Conservation (phyloP, 306 rosid genomes). For the Argentina anserina region DNA sequence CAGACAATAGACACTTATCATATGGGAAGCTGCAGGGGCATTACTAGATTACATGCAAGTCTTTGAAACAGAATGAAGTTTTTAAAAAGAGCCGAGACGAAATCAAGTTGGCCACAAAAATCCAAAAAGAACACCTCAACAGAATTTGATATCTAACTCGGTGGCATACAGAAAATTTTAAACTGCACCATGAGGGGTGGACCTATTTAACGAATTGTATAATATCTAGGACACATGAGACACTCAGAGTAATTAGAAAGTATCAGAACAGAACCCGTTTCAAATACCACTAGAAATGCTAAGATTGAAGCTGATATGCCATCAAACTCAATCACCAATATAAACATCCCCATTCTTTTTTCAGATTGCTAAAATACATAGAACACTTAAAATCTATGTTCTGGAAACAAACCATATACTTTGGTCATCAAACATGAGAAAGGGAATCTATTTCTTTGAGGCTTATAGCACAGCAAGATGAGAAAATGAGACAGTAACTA, state of each 20-base stretch:
- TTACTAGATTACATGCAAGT: slow-evolving; percentile 1
- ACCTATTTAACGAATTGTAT: not conserved
- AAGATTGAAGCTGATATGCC: not conserved
- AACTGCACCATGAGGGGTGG: not conserved
- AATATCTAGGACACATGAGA: not conserved
- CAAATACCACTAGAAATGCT: not conserved
- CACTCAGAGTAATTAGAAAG: not conserved
- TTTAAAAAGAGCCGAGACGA: not conserved
- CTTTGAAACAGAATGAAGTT: not conserved
- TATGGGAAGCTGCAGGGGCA: slow-evolving; percentile 23
- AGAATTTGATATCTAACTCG: not conserved
- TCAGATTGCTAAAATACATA: not conserved
- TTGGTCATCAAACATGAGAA: not conserved
- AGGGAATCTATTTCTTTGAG: not conserved
- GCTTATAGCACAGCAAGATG: not conserved
- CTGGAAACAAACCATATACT: not conserved
- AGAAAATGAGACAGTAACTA: slow-evolving; percentile 31
- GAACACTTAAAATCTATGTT: not conserved
- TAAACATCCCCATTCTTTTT: not conserved
- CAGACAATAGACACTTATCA: slow-evolving; percentile 24
- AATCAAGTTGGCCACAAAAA: not conserved
- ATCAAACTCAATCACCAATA: not conserved
- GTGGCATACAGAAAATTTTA: not conserved
- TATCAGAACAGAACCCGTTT: not conserved
- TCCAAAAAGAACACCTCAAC: not conserved